A percentile compares a stretch with the other conserved stretches of the same genome.
Conservation (phyloP, 495 filamentous ascomycete genomes). For the Aspergillus campestris region DNA sequence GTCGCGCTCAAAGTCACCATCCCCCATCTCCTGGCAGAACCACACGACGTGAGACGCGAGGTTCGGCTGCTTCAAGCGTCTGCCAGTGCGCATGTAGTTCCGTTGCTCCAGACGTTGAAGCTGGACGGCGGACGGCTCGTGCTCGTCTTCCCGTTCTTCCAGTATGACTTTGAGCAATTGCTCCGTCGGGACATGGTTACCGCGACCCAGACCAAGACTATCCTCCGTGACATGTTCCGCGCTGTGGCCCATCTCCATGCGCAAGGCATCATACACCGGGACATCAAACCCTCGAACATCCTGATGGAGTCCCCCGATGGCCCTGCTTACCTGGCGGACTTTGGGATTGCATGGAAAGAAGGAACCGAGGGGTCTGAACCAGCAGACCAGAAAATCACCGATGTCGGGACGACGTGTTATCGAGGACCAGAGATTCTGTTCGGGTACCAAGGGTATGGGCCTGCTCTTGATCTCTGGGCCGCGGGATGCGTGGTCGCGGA, state of each 20-base stretch:
- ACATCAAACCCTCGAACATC: conserved; percentile 89
- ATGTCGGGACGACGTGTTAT: conserved; percentile 89
- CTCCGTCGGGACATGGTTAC: conserved; percentile 43
- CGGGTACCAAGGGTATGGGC: conserved; percentile 63
- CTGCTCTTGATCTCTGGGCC: conserved; percentile 79
- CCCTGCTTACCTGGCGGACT: conserved; percentile 74
- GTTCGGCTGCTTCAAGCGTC: conserved; percentile 57
- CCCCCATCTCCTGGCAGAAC: conserved; percentile 60
- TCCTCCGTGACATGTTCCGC: conserved; percentile 59
- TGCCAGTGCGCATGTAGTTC: conserved; percentile 47
- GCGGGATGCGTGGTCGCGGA: conserved; percentile 77
- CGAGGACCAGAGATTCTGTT: conserved; percentile 87
- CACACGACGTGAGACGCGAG: conserved; percentile 75
- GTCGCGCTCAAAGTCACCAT: conserved; percentile 84
- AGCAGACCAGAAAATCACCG: conserved; percentile 64
- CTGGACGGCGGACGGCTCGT: conserved; percentile 63
- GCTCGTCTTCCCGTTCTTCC: conserved; percentile 77
- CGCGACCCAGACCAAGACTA: conserved; percentile 30
- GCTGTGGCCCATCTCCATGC: conserved; percentile 66
- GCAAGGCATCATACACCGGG: conserved; percentile 76
- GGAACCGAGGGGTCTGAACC: conserved; percentile 54
- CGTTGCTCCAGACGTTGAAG: conserved; percentile 60
- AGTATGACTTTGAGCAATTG: conserved; percentile 57
- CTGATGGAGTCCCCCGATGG: conserved; percentile 60
- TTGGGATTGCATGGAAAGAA: conserved; percentile 82